A percentile compares a stretch with the other conserved stretches of the same genome.
Evolutionary conservation across 345 rosid species (phyloP).

Genomic region (Salix dunnii): DNA sequence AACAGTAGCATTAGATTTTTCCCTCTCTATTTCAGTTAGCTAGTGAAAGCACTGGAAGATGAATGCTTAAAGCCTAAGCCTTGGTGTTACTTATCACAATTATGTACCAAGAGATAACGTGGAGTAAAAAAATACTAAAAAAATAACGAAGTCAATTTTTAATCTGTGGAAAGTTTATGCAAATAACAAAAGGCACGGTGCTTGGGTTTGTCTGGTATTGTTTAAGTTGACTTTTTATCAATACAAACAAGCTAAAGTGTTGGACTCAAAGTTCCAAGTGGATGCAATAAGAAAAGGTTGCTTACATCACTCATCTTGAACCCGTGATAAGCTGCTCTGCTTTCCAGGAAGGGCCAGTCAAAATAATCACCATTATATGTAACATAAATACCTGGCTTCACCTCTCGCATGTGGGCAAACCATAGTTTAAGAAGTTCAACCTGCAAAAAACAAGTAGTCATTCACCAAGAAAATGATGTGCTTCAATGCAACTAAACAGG

Average conservation of each 20-base stretch:
- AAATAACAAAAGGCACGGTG: not conserved
- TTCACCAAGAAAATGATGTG: constrained; percentile 6
- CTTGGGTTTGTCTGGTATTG: not conserved
- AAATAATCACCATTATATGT: constrained; percentile 93
- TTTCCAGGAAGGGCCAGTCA: constrained; percentile 98
- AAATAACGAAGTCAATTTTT: not conserved
- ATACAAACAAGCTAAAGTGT: not conserved
- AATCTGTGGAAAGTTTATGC: not conserved
- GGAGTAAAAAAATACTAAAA: not conserved
- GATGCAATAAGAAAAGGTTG: constrained; percentile 8
- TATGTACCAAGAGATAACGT: not conserved
- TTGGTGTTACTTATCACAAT: not conserved
- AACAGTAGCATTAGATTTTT: too few relatives aligned
- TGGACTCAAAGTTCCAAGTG: not conserved
- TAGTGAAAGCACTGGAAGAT: not conserved
- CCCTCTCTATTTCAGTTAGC: too few relatives aligned
- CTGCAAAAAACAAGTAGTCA: constrained; percentile 43
- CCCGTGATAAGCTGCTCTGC: constrained; percentile 87
- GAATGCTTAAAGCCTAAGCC: not conserved
- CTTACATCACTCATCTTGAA: constrained; percentile 79
- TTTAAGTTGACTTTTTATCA: not conserved
- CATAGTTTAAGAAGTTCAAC: constrained; percentile 70
- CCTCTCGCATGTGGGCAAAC: constrained; percentile 93
- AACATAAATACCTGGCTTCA: constrained; percentile 93
- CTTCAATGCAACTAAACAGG: constrained; percentile 14